Percentiles rank a stretch among this genome's conserved stretches.
These are phyloP conservation scores for Vaccinium corymbosum DNA, from an alignment of 148 eudicot species.

Conservation along the genomic window DNA sequence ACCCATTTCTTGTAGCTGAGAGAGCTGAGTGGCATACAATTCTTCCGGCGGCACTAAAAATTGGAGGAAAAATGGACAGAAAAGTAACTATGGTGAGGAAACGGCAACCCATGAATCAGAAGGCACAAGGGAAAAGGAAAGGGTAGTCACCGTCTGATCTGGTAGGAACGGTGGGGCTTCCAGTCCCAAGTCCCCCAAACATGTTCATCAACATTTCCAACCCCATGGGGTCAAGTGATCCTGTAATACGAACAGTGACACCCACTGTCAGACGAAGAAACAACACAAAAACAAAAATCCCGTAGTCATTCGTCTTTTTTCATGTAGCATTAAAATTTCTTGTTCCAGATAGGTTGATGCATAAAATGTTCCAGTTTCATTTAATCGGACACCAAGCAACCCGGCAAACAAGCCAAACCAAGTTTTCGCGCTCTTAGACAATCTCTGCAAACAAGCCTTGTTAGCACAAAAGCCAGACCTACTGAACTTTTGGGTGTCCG, in stretches of 20 bases:
- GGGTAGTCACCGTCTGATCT: constrained; percentile 27
- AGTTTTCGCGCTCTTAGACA: neutral
- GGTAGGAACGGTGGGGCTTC: constrained; percentile 27
- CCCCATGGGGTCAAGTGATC: constrained; percentile 25
- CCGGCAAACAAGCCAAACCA: too few relatives aligned
- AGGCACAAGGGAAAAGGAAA: neutral
- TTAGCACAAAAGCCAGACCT: neutral
- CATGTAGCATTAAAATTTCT: neutral
- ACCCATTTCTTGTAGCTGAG: constrained; percentile 96
- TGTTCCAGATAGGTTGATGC: neutral
- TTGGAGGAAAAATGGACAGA: neutral
- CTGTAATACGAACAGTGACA: constrained; percentile 7
- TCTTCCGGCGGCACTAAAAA: constrained; percentile 85
- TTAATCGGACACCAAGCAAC: too few relatives aligned
- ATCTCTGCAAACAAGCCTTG: neutral
- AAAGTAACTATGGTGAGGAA: neutral
- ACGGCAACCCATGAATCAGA: neutral
- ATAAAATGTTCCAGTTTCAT: too few relatives aligned
- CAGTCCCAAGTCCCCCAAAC: constrained; percentile 47
- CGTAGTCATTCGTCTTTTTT: neutral
- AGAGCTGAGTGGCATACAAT: constrained; percentile 79
- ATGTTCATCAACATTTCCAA: constrained; percentile 47
- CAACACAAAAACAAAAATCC: neutral
- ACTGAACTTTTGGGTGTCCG: neutral
- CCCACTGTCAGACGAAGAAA: neutral